Base-by-base conservation (phyloP, 352 stramenopile species). In the Phytophthora fragariae region DNA sequence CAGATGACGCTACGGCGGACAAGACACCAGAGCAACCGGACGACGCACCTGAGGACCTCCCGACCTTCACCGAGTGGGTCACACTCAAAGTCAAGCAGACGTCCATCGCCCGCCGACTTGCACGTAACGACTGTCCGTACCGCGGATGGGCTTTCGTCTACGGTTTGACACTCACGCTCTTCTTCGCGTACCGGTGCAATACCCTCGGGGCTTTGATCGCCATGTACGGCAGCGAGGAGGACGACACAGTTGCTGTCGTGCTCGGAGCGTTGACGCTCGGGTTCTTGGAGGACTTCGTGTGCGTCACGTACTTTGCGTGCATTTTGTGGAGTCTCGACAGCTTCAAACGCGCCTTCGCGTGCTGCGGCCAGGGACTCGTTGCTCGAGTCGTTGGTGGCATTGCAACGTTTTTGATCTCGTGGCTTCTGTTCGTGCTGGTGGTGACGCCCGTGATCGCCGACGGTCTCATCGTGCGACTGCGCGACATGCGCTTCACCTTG, bases 401-500 rank as follows among this genome's bases (percentile, higher is more conserved):
- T 29, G 35, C 31, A 11, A 62, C 73, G 3, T 88, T 86, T 35
- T 11, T 58, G 3, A 29, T 76, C 3, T 82, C 66, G 1, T 74
- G 80, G 27, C n/a, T 61, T 0, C 64, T 88, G 6, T 81, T 81
- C 35, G 55, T 72, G 0, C 10, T 58, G 2, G 57, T 55, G 21
- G 47, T 77, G n/a, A 19, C 56, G 5, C 77, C 75, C 1, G 76
- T 85, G 31, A 44, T 67, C 2, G 70, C 73, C 9, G 80, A 88
- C 50, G 56, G 72, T 33, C 24, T 86, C 35, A 55, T 87, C 11
- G 53, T 90, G 24, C 73, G 72, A 8, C 63, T 75, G 0, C 70
- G 75, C 0, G 33, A 72, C 15, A 75, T 79, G 56, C 78, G 83
- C 17, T 82, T 87, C 66, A 84, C 78, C 31, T 79, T 83, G 12